Evolutionary conservation across 139 green algal genomes (phyloP).

Genomic region (Chlorella sp.): DNA sequence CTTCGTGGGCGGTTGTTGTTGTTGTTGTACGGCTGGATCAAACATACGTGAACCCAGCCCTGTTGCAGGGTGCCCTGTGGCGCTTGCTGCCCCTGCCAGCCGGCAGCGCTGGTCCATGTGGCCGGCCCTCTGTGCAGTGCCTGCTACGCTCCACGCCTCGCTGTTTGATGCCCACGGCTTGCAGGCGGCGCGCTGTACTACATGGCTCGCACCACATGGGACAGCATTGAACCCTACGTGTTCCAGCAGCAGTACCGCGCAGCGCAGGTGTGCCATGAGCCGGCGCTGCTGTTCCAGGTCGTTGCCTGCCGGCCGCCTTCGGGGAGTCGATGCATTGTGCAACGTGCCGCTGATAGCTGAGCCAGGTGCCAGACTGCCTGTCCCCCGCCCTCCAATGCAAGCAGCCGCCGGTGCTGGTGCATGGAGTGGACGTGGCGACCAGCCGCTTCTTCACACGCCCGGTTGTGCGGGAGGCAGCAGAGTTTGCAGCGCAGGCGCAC

Average conservation of each 20-base stretch:
- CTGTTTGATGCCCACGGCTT: too few relatives aligned
- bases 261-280: neutral
- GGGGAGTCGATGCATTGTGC: neutral
- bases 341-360: neutral
- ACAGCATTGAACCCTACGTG: conserved; percentile 38
- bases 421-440: conserved; percentile 69
- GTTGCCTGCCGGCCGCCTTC: neutral
- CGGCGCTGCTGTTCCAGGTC: neutral
- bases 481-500: conserved; percentile 87
- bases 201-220: conserved; percentile 37
- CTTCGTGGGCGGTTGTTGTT: too few relatives aligned
- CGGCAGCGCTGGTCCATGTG: too few relatives aligned
- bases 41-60: too few relatives aligned
- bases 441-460: conserved; percentile 65
- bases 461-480: conserved; percentile 66
- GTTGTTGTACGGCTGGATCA: too few relatives aligned
- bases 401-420: conserved; percentile 49
- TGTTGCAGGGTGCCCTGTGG: too few relatives aligned
- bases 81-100: too few relatives aligned
- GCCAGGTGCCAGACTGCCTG: neutral
- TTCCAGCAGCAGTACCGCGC: conserved; percentile 3
- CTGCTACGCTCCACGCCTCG: too few relatives aligned
- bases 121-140: too few relatives aligned
- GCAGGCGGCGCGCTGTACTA: conserved; percentile 36
- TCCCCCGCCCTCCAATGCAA: neutral